phyloP scores from a whole-genome alignment of 768 basidiomycete genomes.

The Porphyrellus cyaneotinctus region DNA sequence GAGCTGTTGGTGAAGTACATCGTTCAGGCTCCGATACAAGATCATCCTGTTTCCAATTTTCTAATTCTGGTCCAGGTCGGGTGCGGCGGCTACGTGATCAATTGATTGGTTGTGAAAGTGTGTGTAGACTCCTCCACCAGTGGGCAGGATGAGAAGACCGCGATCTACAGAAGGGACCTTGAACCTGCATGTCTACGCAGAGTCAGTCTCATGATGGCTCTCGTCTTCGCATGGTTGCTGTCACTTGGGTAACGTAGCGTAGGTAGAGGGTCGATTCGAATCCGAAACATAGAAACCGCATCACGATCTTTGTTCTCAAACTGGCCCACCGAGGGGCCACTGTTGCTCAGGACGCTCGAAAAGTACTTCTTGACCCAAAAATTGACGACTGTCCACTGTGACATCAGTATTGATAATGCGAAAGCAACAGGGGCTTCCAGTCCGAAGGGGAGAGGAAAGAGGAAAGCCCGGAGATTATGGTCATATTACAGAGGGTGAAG shows the following conservation, averaged over 20 bases:
- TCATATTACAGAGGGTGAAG: too few relatives aligned
- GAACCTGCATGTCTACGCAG: slow-evolving; percentile 79
- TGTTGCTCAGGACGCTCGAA: slow-evolving; percentile 72
- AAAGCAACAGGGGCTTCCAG: slow-evolving; percentile 33
- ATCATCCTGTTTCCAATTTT: slow-evolving; percentile 77
- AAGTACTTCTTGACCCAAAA: slow-evolving; percentile 74
- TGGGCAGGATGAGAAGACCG: slow-evolving; percentile 47
- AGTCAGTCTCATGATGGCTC: slow-evolving; percentile 53
- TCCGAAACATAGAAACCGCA: slow-evolving; percentile 84
- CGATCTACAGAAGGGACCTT: slow-evolving; percentile 78
- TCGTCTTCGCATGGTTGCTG: not conserved
- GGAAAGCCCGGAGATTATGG: slow-evolving; percentile 44
- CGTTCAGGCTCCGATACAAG: slow-evolving; percentile 75
- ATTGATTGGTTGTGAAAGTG: slow-evolving; percentile 82
- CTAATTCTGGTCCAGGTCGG: slow-evolving; percentile 86
- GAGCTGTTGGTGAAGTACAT: slow-evolving; percentile 81
- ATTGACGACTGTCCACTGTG: slow-evolving; percentile 60
- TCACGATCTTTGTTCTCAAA: slow-evolving; percentile 80
- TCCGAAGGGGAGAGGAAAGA: slow-evolving; percentile 53
- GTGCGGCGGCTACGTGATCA: slow-evolving; percentile 86
- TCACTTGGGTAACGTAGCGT: slow-evolving; percentile 15
- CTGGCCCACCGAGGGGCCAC: slow-evolving; percentile 59
- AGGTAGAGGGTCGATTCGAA: slow-evolving; percentile 79
- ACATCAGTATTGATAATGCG: slow-evolving; percentile 33
- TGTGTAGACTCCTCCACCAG: slow-evolving; percentile 76